Conservation (phyloP, 345 rosid genomes). For the Gossypioides kirkii region DNA sequence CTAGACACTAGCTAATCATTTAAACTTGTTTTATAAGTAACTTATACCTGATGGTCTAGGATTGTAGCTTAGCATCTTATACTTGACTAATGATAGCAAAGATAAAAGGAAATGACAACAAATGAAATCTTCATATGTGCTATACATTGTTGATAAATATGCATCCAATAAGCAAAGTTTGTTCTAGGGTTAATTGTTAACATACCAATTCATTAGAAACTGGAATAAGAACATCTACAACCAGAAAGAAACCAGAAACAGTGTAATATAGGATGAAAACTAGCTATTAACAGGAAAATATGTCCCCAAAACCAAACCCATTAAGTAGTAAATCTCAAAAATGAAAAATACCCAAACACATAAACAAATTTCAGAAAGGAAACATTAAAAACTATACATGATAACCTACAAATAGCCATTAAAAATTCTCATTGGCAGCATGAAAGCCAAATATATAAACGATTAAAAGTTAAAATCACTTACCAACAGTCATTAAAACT, state of each 20-base stretch:
- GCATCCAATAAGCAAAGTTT: neutral
- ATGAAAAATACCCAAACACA: constrained; percentile 6
- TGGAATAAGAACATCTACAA: neutral
- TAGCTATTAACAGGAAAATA: neutral
- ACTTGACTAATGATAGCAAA: neutral
- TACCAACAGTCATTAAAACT: constrained; percentile 23
- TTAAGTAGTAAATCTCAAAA: neutral
- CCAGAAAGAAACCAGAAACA: constrained; percentile 5
- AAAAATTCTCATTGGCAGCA: neutral
- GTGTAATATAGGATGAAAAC: neutral
- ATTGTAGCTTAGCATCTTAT: neutral
- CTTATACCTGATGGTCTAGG: neutral
- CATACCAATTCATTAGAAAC: neutral
- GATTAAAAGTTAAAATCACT: neutral
- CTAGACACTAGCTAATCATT: neutral
- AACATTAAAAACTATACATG: neutral
- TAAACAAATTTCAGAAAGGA: neutral
- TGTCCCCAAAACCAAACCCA: neutral
- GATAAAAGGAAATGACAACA: neutral
- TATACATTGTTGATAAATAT: constrained; percentile 1
- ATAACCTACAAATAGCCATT: neutral
- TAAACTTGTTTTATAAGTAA: neutral
- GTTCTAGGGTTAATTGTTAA: neutral
- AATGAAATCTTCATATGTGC: neutral
- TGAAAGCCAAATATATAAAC: neutral